phyloP scores from a whole-genome alignment of 2,329 filamentous ascomycete species.

The Lasiodiplodia gonubiensis region DNA sequence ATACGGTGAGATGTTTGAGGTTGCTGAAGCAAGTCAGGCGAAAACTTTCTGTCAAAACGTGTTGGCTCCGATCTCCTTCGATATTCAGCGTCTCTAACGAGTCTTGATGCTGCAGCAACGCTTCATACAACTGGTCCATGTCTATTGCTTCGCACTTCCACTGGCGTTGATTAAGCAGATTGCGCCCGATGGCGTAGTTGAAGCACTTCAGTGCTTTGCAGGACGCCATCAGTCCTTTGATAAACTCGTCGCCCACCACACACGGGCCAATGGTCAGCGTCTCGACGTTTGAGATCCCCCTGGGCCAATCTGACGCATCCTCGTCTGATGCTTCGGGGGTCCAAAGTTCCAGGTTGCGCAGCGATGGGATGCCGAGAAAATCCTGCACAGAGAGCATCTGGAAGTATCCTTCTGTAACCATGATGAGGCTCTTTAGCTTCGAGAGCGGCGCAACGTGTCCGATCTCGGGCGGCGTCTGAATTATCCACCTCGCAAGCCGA shows the following conservation, averaged over 20 bases:
- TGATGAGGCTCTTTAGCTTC: neutral
- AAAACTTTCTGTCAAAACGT: neutral
- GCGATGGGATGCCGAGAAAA: neutral
- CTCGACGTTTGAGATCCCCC: neutral
- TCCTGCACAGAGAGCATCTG: slow-evolving; percentile 17
- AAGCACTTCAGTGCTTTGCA: neutral
- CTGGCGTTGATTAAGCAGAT: neutral
- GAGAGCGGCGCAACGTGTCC: slow-evolving; percentile 3
- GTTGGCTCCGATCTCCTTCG: slow-evolving; percentile 10
- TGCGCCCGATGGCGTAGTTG: slow-evolving; percentile 12
- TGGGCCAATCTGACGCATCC: slow-evolving; percentile 9
- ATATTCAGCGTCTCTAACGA: neutral
- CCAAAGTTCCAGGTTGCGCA: slow-evolving; percentile 15
- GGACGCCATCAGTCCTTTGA: slow-evolving; percentile 3
- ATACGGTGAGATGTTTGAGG: neutral
- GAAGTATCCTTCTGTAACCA: slow-evolving; percentile 11
- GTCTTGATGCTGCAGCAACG: neutral
- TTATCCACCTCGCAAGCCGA: slow-evolving; percentile 5
- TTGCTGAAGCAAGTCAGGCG: neutral
- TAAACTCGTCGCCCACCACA: slow-evolving; percentile 10
- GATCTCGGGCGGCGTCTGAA: neutral
- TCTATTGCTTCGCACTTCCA: slow-evolving; percentile 18
- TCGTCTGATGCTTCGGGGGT: slow-evolving; percentile 13
- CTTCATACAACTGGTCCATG: slow-evolving; percentile 12
- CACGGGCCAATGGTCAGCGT: neutral